Percentiles rank a stretch among this genome's conserved stretches.
Conservation (phyloP, 257 asterid genomes). For the Nicotiana tabacum region DNA sequence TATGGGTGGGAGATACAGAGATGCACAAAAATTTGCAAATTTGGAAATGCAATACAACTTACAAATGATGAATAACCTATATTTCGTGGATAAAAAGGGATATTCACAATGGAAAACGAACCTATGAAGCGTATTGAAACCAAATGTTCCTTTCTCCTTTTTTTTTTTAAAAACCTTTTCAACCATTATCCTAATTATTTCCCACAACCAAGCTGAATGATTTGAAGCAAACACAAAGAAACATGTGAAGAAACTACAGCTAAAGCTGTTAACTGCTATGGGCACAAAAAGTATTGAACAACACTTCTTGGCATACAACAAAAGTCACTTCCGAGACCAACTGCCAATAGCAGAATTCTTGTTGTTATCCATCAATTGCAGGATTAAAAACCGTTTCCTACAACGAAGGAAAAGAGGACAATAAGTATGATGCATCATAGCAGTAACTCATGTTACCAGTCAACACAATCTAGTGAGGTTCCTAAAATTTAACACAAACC, state of each 20-base stretch:
- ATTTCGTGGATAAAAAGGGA: constrained; percentile 6
- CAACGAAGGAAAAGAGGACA: constrained; percentile 21
- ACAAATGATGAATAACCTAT: constrained; percentile 6
- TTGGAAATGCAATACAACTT: background rate
- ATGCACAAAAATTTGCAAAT: background rate
- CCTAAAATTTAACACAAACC: constrained; percentile 30
- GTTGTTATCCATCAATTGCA: constrained; percentile 33
- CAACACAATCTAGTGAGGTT: background rate
- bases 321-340: background rate
- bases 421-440: constrained; percentile 7
- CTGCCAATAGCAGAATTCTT: constrained; percentile 12
- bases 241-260: constrained; percentile 17
- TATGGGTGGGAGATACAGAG: background rate
- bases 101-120: constrained; percentile 12
- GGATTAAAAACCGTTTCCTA: constrained; percentile 74
- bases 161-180: background rate
- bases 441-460: background rate
- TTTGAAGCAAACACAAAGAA: constrained; percentile 18
- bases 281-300: constrained; percentile 1
- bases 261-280: constrained; percentile 16
- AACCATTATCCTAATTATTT: constrained; percentile 15
- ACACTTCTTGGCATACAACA: background rate
- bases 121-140: background rate
- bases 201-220: constrained; percentile 19
- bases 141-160: background rate